Evolutionary conservation across 306 rosid genomes (phyloP).

Genomic region (Fragaria vesca): DNA sequence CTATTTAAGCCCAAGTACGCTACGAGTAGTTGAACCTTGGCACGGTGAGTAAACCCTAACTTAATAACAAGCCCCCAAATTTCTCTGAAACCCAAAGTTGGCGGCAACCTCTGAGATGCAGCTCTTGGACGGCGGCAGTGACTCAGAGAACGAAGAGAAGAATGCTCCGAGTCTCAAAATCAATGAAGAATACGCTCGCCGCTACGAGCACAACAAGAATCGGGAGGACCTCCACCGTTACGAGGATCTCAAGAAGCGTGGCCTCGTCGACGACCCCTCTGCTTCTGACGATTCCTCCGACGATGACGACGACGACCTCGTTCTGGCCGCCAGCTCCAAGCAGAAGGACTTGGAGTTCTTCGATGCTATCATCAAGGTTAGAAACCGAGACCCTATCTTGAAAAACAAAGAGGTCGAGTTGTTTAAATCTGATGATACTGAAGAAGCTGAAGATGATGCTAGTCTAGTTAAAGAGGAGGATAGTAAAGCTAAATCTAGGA

Average conservation of each 20-base stretch:
- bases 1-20: too few relatives aligned
- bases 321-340: conserved; percentile 15
- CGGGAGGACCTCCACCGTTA: conserved; percentile 80
- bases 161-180: conserved; percentile 55
- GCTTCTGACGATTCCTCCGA: conserved; percentile 7
- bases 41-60: conserved; percentile 6
- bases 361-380: conserved; percentile 66
- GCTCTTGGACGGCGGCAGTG: conserved; percentile 58
- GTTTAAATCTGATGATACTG: conserved; percentile 48
- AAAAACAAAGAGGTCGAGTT: conserved; percentile 56
- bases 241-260: conserved; percentile 79
- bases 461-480: conserved; percentile 14
- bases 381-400: conserved; percentile 61
- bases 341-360: conserved; percentile 48
- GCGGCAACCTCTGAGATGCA: conserved; percentile 6
- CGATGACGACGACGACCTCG: conserved; percentile 1
- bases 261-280: conserved; percentile 36
- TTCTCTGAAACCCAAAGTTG: neutral
- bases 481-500: too few relatives aligned
- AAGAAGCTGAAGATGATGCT: neutral
- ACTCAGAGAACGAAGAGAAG: conserved; percentile 51
- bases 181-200: conserved; percentile 44
- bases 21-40: too few relatives aligned
- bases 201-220: conserved; percentile 73
- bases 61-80: neutral